phyloP scores from a whole-genome alignment of 2,329 filamentous ascomycete genomes.

The Raffaelea deltoideospora region DNA sequence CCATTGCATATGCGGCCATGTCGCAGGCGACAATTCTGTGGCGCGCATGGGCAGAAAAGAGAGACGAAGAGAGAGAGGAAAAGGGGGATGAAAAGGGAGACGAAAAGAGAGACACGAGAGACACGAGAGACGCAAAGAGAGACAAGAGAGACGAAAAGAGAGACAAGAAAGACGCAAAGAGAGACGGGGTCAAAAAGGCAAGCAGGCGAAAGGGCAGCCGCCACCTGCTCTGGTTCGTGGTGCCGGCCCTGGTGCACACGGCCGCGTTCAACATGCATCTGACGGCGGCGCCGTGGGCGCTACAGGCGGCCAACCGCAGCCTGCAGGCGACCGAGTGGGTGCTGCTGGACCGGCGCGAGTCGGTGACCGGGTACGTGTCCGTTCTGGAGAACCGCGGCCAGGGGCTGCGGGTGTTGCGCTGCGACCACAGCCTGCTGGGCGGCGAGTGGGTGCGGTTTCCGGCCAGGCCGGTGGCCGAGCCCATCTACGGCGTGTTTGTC shows the following conservation, averaged over 20 bases:
- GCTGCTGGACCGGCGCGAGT: conserved; percentile 70
- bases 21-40: too few relatives aligned
- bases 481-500: conserved; percentile 90
- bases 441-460: conserved; percentile 64
- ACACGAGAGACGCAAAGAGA: too few relatives aligned
- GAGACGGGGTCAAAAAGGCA: too few relatives aligned
- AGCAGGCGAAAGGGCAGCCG: too few relatives aligned
- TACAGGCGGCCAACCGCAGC: conserved; percentile 47
- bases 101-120: too few relatives aligned
- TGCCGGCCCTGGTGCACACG: conserved; percentile 62
- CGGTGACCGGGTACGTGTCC: conserved; percentile 80
- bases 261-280: conserved; percentile 61
- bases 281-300: conserved; percentile 39
- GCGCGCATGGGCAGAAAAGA: too few relatives aligned
- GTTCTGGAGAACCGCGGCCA: conserved; percentile 62
- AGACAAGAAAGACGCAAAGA: too few relatives aligned
- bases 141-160: too few relatives aligned
- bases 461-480: conserved; percentile 52
- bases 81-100: too few relatives aligned
- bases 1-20: conserved; percentile 46
- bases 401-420: conserved; percentile 70
- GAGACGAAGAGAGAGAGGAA: too few relatives aligned
- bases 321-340: conserved; percentile 40
- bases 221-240: conserved; percentile 44
- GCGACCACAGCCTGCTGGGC: conserved; percentile 85